Percentiles rank a stretch among this genome's conserved stretches.
Conservation (phyloP, 2,329 filamentous ascomycete genomes). For the Chaetomiaceae sp. region DNA sequence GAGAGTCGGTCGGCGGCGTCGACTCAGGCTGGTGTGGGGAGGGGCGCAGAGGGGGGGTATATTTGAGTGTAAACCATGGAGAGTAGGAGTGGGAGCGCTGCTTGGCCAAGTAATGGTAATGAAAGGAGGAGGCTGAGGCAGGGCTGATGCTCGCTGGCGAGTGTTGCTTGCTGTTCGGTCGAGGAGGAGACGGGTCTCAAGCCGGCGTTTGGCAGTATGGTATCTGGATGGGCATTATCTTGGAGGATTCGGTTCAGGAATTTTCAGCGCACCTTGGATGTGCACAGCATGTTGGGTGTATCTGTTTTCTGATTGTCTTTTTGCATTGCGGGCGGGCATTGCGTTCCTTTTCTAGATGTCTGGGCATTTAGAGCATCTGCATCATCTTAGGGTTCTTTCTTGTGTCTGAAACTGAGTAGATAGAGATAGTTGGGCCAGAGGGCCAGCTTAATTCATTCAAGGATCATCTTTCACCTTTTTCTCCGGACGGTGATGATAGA, state of each 20-base stretch:
- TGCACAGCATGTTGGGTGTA: not conserved
- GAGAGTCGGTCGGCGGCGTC: slow-evolving; percentile 39
- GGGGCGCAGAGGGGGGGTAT: slow-evolving; percentile 1
- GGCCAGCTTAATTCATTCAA: not conserved
- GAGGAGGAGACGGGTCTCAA: not conserved
- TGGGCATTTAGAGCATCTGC: not conserved
- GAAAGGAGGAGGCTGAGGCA: not conserved
- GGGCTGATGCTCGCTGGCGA: not conserved
- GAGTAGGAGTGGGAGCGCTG: not conserved
- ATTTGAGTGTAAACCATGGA: slow-evolving; percentile 1
- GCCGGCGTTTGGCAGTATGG: not conserved
- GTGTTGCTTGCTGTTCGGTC: not conserved
- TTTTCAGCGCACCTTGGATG: not conserved
- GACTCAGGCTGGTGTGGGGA: not conserved
- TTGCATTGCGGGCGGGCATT: slow-evolving; percentile 15
- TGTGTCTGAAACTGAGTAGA: not conserved
- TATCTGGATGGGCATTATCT: not conserved
- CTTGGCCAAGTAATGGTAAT: not conserved
- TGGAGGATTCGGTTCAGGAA: not conserved
- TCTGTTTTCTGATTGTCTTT: not conserved
- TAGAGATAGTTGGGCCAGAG: not conserved
- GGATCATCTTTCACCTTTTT: no score
- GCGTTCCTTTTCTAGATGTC: not conserved
- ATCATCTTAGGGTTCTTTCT: not conserved
- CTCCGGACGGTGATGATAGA: not conserved